These are phyloP conservation scores for Aspergillus caelatus DNA, from an alignment of 2,329 filamentous ascomycete species.

Conservation along the genomic window DNA sequence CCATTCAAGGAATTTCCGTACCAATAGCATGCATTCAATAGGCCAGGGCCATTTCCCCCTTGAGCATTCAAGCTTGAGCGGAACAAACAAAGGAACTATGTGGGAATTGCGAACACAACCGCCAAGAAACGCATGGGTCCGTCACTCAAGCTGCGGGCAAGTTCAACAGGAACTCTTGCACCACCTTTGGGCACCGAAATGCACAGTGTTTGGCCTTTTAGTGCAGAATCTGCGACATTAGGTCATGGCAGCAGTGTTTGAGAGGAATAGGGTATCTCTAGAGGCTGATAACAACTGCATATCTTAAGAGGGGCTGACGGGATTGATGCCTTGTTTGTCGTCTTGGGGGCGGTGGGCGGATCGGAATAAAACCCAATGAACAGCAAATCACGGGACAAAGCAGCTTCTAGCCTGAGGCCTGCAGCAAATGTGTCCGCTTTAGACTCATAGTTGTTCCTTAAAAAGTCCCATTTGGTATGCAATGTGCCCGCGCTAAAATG, in stretches of 20 bases:
- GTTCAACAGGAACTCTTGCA: neutral
- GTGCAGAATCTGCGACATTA: neutral
- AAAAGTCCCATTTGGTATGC: neutral
- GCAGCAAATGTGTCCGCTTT: conserved; percentile 4
- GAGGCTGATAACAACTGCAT: neutral
- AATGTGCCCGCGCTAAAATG: conserved; percentile 1
- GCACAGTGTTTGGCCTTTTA: neutral
- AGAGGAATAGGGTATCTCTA: neutral
- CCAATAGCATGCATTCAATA: neutral
- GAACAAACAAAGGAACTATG: neutral
- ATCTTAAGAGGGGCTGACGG: conserved; percentile 7
- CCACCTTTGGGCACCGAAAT: neutral
- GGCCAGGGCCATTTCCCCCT: neutral
- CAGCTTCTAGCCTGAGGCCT: conserved; percentile 19
- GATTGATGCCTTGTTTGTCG: conserved; percentile 3
- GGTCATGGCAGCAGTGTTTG: conserved; percentile 5
- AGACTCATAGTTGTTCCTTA: neutral
- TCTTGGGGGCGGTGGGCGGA: conserved; percentile 17
- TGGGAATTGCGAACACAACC: neutral
- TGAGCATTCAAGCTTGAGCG: neutral
- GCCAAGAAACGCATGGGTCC: conserved; percentile 3
- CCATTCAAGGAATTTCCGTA: neutral
- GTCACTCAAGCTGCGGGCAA: conserved; percentile 1
- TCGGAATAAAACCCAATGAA: conserved; percentile 3
- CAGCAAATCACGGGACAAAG: conserved; percentile 18